phyloP scores from a whole-genome alignment of 108 stramenopile species.

The Nannochloropsis gaditana region DNA sequence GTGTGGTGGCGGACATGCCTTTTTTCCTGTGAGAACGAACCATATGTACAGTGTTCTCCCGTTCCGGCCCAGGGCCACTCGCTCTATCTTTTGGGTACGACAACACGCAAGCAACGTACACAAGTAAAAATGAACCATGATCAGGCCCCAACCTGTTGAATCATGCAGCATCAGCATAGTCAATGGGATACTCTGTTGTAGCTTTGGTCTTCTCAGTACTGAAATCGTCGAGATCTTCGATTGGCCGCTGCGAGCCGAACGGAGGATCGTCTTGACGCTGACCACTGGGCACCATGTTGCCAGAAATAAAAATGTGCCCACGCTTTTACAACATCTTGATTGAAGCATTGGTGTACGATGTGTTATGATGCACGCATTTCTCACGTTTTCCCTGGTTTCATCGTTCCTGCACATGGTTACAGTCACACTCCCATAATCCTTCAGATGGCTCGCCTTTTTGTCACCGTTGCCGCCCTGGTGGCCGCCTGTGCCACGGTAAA shows the following conservation, averaged over 20 bases:
- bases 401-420: neutral
- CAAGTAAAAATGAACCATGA: too few relatives aligned
- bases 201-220: too few relatives aligned
- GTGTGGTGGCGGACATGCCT: too few relatives aligned
- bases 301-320: too few relatives aligned
- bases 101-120: neutral
- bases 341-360: too few relatives aligned
- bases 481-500: constrained; percentile 12
- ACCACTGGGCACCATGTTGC: too few relatives aligned
- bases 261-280: neutral
- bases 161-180: too few relatives aligned
- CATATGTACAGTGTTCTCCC: too few relatives aligned
- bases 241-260: neutral
- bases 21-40: too few relatives aligned
- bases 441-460: constrained; percentile 17
- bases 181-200: too few relatives aligned
- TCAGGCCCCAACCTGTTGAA: too few relatives aligned
- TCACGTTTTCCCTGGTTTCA: neutral
- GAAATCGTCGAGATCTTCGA: neutral
- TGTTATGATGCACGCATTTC: neutral
- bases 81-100: constrained; percentile 1
- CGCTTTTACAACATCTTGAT: too few relatives aligned
- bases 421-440: neutral
- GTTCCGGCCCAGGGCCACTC: neutral
- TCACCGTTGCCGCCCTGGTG: constrained; percentile 12